Conservation (phyloP, 768 basidiomycete species). For the Mycena polygramma region DNA sequence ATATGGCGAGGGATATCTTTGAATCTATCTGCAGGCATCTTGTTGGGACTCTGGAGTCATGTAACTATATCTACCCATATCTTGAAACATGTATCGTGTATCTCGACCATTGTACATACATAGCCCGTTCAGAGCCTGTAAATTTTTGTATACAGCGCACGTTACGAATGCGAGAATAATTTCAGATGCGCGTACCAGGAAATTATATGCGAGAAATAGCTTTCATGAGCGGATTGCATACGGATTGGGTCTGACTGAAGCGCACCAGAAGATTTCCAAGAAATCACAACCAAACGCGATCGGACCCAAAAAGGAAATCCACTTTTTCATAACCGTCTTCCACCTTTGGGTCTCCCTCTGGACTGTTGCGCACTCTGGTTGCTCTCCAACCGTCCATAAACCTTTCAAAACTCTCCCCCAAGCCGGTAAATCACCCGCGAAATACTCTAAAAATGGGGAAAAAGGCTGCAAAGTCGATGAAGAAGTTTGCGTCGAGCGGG, state of each 20-base stretch:
- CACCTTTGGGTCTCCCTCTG: neutral
- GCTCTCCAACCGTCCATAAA: neutral
- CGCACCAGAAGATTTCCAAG: too few relatives aligned
- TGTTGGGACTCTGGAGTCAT: conserved; percentile 28
- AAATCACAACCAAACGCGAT: neutral
- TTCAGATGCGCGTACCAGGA: too few relatives aligned
- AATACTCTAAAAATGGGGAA: conserved; percentile 51
- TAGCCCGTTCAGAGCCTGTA: too few relatives aligned
- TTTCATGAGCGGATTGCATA: too few relatives aligned
- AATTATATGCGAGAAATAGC: too few relatives aligned
- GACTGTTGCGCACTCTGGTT: too few relatives aligned
- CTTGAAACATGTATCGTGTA: too few relatives aligned
- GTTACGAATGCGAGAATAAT: too few relatives aligned
- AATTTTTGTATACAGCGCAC: too few relatives aligned
- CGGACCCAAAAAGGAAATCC: neutral
- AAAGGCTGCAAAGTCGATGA: conserved; percentile 83
- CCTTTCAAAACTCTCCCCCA: neutral
- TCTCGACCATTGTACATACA: too few relatives aligned
- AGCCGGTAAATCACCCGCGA: too few relatives aligned
- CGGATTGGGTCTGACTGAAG: too few relatives aligned
- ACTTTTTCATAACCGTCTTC: neutral
- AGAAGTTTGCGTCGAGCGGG: conserved; percentile 91
- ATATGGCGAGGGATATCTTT: conserved; percentile 24
- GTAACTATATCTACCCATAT: neutral
- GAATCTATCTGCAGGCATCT: conserved; percentile 5